Evolutionary conservation across 176 grass and related monocot genomes (phyloP).

Genomic region (Metroxylon sagu): DNA sequence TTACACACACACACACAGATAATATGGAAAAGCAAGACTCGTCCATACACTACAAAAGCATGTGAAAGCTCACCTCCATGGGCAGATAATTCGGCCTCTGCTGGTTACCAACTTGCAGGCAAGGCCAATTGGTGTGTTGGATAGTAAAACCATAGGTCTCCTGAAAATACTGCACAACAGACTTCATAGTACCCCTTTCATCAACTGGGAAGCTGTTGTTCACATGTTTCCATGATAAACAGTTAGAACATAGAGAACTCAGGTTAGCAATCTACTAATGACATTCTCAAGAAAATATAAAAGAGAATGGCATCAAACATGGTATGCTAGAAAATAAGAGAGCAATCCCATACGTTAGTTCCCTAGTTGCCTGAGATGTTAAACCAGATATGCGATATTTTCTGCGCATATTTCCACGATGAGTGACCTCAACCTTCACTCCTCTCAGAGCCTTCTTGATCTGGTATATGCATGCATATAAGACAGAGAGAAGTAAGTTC

Average conservation of each 20-base stretch:
- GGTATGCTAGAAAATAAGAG: background rate
- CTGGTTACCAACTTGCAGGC: slow-evolving; percentile 79
- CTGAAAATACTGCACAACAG: slow-evolving; percentile 91
- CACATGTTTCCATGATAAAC: no score
- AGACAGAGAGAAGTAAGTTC: background rate
- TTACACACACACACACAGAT: no score
- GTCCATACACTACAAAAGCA: no score
- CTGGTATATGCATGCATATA: slow-evolving; percentile 27
- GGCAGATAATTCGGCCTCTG: slow-evolving; percentile 90
- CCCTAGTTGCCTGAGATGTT: slow-evolving; percentile 68
- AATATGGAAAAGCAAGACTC: no score
- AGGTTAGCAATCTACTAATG: background rate
- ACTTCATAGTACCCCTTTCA: slow-evolving; percentile 73
- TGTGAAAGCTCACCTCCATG: slow-evolving; percentile 63
- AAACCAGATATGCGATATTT: slow-evolving; percentile 89
- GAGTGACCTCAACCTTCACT: slow-evolving; percentile 93
- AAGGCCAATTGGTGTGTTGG: slow-evolving; percentile 80
- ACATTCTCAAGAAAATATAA: background rate
- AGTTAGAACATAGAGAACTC: background rate
- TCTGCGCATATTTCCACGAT: slow-evolving; percentile 92
- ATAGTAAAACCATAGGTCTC: slow-evolving; percentile 92
- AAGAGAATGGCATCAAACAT: background rate
- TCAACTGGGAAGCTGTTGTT: slow-evolving; percentile 66
- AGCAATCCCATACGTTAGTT: slow-evolving; percentile 49
- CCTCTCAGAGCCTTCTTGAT: slow-evolving; percentile 90